These are phyloP conservation scores for Pelargonium australe DNA, from an alignment of 441 rosid genomes.

Conservation along the genomic window DNA sequence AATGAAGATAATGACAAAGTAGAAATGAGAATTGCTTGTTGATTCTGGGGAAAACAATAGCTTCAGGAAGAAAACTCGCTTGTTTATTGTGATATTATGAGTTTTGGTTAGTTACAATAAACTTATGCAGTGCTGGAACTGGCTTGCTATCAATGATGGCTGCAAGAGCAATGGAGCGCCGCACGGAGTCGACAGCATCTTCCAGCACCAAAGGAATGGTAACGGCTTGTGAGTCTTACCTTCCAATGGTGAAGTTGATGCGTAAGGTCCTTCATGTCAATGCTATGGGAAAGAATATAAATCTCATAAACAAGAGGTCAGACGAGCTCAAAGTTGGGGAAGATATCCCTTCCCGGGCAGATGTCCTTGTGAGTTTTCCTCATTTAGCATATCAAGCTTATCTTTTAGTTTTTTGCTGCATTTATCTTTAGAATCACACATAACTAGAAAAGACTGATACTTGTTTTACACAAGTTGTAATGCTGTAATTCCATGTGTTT, in stretches of 20 bases:
- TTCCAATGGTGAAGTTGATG: conserved; percentile 94
- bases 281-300: conserved; percentile 50
- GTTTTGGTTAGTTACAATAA: background rate
- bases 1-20: background rate
- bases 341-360: conserved; percentile 69
- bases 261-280: conserved; percentile 67
- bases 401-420: conserved; percentile 5
- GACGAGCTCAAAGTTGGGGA: conserved; percentile 65
- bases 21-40: background rate
- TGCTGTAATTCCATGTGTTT: background rate
- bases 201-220: conserved; percentile 34
- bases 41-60: background rate
- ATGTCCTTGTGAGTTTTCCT: conserved; percentile 62
- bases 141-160: conserved; percentile 97
- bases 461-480: background rate
- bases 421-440: conserved; percentile 3
- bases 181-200: conserved; percentile 17
- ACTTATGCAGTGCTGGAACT: conserved; percentile 81
- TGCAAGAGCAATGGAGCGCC: conserved; percentile 54
- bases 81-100: background rate
- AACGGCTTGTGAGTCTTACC: conserved; percentile 90
- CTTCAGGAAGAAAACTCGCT: background rate
- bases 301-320: conserved; percentile 67
- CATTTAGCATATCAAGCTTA: background rate
- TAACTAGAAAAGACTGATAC: background rate